Evolutionary conservation across 345 rosid species (phyloP).

Genomic region (Sonneratia caseolaris): DNA sequence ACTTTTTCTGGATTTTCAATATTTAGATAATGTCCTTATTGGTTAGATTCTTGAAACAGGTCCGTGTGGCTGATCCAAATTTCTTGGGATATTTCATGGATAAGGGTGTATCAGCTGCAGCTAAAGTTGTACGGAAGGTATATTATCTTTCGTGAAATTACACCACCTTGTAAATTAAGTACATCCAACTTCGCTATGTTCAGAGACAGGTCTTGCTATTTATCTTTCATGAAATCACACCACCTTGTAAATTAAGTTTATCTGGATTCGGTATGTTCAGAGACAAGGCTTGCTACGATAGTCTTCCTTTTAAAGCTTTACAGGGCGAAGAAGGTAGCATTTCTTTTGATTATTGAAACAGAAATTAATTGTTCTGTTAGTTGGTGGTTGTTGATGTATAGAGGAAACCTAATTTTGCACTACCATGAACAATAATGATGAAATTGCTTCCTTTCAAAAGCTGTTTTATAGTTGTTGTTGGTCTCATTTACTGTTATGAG

Average conservation of each 20-base stretch:
- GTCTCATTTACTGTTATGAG: background rate
- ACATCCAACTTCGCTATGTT: background rate
- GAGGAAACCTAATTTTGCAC: background rate
- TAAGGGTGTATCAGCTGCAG: conserved; percentile 80
- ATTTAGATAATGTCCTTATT: background rate
- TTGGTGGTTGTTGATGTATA: background rate
- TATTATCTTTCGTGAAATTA: background rate
- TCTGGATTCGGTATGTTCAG: background rate
- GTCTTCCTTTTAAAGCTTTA: background rate
- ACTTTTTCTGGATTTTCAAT: background rate
- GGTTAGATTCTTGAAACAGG: conserved; percentile 32
- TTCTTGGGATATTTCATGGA: conserved; percentile 92
- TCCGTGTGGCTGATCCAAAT: conserved; percentile 94
- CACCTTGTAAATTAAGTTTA: background rate
- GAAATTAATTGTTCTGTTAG: background rate
- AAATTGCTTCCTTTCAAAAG: background rate
- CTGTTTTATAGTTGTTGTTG: background rate
- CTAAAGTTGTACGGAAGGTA: conserved; percentile 98
- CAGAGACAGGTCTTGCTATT: background rate
- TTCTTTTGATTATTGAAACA: background rate
- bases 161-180: background rate
- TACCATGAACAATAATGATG: background rate
- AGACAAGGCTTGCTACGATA: background rate
- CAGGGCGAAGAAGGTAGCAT: background rate
- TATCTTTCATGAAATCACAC: background rate